Evolutionary conservation across 805 yeast species (phyloP), one percentile per base, ranked within the genome.

Genomic region (Candida endomychidarum): DNA sequence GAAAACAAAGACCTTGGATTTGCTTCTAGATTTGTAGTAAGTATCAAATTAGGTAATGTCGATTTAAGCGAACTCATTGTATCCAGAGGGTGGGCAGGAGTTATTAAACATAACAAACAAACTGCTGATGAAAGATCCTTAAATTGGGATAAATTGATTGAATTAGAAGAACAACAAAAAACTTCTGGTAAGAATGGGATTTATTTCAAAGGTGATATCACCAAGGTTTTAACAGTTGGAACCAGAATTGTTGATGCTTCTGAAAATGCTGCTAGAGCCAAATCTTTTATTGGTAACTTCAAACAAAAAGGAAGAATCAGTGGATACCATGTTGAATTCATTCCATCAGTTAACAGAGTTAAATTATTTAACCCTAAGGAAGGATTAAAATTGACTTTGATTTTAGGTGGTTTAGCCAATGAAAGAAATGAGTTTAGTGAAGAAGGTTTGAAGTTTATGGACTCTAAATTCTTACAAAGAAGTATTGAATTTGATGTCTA

Each of bases 181-280:
- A 74, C 71, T 40, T 61, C 63, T 17, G 67, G 58, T 17, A 77
- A 81, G 49, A 67, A 67, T 33, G 96, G 96, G 15, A 67, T 88
- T 29, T 80, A 74, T 55, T 74, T 69, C 43, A 72, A 75, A 19
- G 51, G 51, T 12, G 72, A 67, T 42, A 53, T 66, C 37, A 48
- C 51, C 40, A 79, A 80, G 53, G 55, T 68, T 10, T 72, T 76
- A 38, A 78, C 79, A 11, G 77, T 77, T 11, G 63, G 77, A 15
- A 80, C 79, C 26, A 73, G 87, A 50, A 61, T 79, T 22, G 84
- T 85, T 23, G 91, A 88, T 57, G 95, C 95, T 4, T 82, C 91
- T 15, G 95, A 86, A 57, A 77, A 75, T 50, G 70, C 74, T 5
- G 66, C 80, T 29, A 78, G 86, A 53, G 88, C 96, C 23, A 80